Evolutionary conservation across 768 basidiomycete species (phyloP), one percentile per base, ranked within the genome.

Genomic region (Lanmaoa pseudosensibilis): DNA sequence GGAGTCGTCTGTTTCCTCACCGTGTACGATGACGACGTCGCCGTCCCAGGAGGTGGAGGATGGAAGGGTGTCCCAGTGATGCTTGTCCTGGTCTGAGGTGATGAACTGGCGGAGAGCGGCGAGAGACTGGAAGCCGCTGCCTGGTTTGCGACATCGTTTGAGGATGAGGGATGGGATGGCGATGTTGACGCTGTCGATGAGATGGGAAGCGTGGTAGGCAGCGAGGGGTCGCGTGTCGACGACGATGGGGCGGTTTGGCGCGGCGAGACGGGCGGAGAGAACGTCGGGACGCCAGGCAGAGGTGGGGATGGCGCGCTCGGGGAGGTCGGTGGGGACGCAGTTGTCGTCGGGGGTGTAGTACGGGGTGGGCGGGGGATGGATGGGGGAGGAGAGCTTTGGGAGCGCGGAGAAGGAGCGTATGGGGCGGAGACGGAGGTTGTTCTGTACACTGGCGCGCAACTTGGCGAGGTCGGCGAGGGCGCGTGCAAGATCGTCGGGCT

Each of bases 151-250:
- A 60, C 82, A 87, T 19, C 94, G 86, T 71, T 93, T 94, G 63
- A 94, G 83, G 65, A 97, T 93, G 65, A 97, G 83, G 25, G 91
- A 89, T 0, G 94, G 94, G 41, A 97, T 90, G 33, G 88, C 88
- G 46, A 97, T 80, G 72, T 94, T 94, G 57, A 93, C 81, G 69
- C 87, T 89, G 61, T 84, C 75, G 38, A 76, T 69, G 50, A 97
- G 72, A 69, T 86, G 90, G 54, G 78, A 80, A 3, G 83, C 74
- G 36, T 86, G 76, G 74, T 85, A 92, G 11, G 83, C 76, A 1
- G 82, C 77, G 19, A 85, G 78, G 4, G 89, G 84, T 5, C 94
- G 84, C 38, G 90, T 92, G 72, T 97, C 94, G 67, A 96, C 81
- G 56, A 96, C 73, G 23, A 94, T 75, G 10, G 92, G 89, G 3